Evolutionary conservation across 768 basidiomycete genomes (phyloP), one percentile per base, ranked within the genome.

Genomic region (Amanita molliuscula): DNA sequence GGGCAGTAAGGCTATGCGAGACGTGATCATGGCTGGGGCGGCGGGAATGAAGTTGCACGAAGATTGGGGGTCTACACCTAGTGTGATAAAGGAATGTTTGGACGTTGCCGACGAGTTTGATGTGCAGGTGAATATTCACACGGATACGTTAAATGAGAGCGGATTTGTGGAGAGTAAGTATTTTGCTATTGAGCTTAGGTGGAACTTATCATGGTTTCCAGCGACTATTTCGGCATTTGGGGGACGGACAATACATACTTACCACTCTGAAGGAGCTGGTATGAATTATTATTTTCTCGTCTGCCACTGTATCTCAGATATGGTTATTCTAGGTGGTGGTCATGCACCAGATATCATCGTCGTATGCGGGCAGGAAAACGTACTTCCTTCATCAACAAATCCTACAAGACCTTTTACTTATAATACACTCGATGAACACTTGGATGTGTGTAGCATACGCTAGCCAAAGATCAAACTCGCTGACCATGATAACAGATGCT

Each of bases 321-420:
- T 40, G 28, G 29, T 29, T 9, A 41, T 26, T 48, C 7, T 16
- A 84, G 86, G 93, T 44, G 92, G 93, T 11, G 93, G 96, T 10
- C 95, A 97, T 61, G 95, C 95, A 2, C 96, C 96, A 0, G 96
- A 98, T 59, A 97, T 98, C 65, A 95, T 99, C 61, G 85, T 89
- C n/a, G 94, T 97, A 18, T 95, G 92, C 54, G 90, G 88, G 25
- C 77, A 79, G 6, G 69, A 81, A 1, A 95, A 97, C 52, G 93
- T 98, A 2, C 70, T 98, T 7, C 96, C 96, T 0, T 92, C 89
- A 6, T 98, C 96, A 7, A 99, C 96, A 4, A 99, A 94, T 61
- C 96, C 96, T 5, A 98, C 96, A 0, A 75, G 96, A 35, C 96
- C 96, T 0, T 98, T 83, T 61, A 77, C 91, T 1, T 69, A 72